Evolutionary conservation across 2,329 filamentous ascomycete genomes (phyloP), one percentile per base, ranked within the genome.

Genomic region (Stachybotrys chlorohalonatus): DNA sequence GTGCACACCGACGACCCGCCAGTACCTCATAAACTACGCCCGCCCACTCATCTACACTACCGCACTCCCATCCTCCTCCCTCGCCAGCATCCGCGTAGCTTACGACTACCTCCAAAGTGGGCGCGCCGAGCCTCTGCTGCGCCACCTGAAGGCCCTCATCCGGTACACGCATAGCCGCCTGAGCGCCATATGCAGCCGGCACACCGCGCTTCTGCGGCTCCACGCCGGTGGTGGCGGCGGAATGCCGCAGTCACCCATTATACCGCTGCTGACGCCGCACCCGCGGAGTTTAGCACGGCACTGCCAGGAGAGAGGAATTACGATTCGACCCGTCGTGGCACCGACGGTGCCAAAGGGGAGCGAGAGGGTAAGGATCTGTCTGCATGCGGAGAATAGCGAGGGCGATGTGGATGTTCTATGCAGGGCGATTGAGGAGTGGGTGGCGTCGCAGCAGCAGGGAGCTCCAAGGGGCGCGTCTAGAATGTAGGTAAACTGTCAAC

Each of bases 21-120:
- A 80, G 1, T 90, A 89, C 58, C 73, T 90, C 52, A 79, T 90
- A 67, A 90, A 91, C 63, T 90, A 90, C 63, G 86, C 87, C 1
- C 80, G 86, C n/a, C 84, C 80, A 1, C 70, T 90, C 47, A 89
- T 90, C 54, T 91, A 89, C 66, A 89, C 86, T 0, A 90, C 86
- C 0, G 84, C 85, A 32, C 77, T 88, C 70, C 78, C 82, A 0
- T 82, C 82, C 47, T 80, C 85, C 0, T 75, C 78, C 1, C 73
- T 88, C 1, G 79, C 79, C 0, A 78, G 78, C 13, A 84, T 88
- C 53, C 71, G 75, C 47, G 74, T 79, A 0, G 75, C 77, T 0
- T 87, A 86, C 62, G 73, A 77, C 7, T 76, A 84, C 36, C 70
- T 89, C n/a, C 65, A 64, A 8, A 66, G 69, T 1, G 81, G 80